These are phyloP conservation scores for Clarireedia homoeocarpa DNA, from an alignment of 2,329 filamentous ascomycete species.

Conservation along the genomic window DNA sequence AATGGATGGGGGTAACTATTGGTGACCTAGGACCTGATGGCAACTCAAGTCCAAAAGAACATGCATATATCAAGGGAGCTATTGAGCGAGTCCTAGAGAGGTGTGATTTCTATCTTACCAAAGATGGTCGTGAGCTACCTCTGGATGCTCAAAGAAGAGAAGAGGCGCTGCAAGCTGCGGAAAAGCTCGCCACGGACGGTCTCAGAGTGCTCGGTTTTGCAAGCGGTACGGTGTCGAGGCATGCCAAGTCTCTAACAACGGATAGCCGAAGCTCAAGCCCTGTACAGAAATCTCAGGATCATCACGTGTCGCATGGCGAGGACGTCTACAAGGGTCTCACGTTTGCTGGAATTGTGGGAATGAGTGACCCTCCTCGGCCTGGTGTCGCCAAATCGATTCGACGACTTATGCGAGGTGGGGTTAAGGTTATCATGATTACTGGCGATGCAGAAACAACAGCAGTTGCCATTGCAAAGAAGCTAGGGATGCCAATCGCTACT, in stretches of 20 bases:
- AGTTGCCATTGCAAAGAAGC: conserved; percentile 82
- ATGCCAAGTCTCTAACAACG: conserved; percentile 33
- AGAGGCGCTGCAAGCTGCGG: conserved; percentile 71
- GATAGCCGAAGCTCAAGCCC: conserved; percentile 44
- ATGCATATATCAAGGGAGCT: conserved; percentile 93
- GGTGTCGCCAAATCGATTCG: conserved; percentile 86
- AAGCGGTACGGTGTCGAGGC: conserved; percentile 61
- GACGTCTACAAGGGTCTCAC: conserved; percentile 75
- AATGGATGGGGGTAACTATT: conserved; percentile 98
- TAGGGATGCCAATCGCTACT: conserved; percentile 79
- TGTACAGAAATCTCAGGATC: conserved; percentile 27
- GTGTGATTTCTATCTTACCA: conserved; percentile 85
- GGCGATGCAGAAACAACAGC: conserved; percentile 94
- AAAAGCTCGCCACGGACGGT: conserved; percentile 80
- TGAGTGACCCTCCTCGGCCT: conserved; percentile 91
- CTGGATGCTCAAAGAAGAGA: conserved; percentile 69
- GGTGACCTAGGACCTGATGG: conserved; percentile 34
- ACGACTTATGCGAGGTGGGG: conserved; percentile 84
- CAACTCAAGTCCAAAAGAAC: conserved; percentile 46
- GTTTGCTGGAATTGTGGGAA: conserved; percentile 89
- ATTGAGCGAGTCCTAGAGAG: conserved; percentile 78
- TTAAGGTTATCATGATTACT: conserved; percentile 98
- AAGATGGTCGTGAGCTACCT: conserved; percentile 77
- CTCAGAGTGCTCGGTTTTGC: conserved; percentile 89
- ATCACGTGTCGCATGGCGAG: conserved; percentile 43